Base-by-base conservation (phyloP, 2,329 filamentous ascomycete genomes). In the Decorospora gaudefroyi region DNA sequence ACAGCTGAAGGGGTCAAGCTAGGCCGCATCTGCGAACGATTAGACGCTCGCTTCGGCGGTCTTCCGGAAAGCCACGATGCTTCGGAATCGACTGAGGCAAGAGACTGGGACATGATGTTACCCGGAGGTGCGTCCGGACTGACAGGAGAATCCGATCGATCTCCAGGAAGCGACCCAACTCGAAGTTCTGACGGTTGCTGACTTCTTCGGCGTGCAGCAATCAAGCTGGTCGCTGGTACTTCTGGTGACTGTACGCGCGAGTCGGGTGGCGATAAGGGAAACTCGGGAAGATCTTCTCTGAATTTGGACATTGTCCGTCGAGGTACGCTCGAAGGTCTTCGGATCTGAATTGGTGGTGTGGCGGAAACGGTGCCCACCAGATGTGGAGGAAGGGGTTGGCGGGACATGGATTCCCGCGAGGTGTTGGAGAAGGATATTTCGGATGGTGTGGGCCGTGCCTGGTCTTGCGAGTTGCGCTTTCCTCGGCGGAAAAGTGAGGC, bases 11-110 rank as follows among this genome's bases (percentile, higher is more conserved):
- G 78, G 11, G 72, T 71, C 15, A 72, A 63, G 53, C 76, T 78
- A 54, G 76, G 78, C 35, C 70, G 72, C 53, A 74, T 57, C 55
- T 72, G 64, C 42, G 71, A 73, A 55, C 64, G 72, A 62, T 64
- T 72, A 52, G 74, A 78, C 43, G 67, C 69, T 30, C 72, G 72
- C 67, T 78, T 73, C 56, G 77, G 68, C 50, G 79, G 76, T 43
- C 85, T 84, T 11, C 92, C 90, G 3, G 90, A 93, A 30, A 99
- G 83, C 93, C 93, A 99, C 0, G 91, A 96, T 4, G 82, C 93
- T 73, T 99, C 93, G 0, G 91, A 96, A 64, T 96, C 93, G 46
- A 97, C 89, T 0, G 91, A 96, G 2, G 90, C 93, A 12, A 97
- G 78, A 0, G 92, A 97, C 68, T 91, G 86, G 19, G 90, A 89